Base-by-base conservation (phyloP, 495 filamentous ascomycete species). In the Talaromyces proteolyticus region DNA sequence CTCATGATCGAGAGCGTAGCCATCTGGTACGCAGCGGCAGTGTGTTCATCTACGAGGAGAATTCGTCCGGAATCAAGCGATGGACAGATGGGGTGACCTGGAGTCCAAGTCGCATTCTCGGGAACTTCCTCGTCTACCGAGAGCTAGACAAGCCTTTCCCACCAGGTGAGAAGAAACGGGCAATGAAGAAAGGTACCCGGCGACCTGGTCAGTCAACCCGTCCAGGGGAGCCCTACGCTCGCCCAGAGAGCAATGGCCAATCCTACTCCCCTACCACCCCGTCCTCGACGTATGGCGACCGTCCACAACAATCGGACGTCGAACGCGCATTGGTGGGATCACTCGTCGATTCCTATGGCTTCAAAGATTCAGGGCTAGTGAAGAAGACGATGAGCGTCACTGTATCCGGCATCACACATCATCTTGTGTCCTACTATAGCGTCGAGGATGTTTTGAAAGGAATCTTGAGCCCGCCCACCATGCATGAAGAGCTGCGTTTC, bases 61-160 rank as follows among this genome's bases (percentile, higher is more conserved):
- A 86, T 49, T 82, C 86, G 1, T 92, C 90, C 1, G 88, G 87
- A 2, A 94, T 96, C 66, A 94, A 92, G 68, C 78, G 91, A 37
- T 96, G 91, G 91, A 96, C 91, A 0, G 91, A 96, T 62, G 89
- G 90, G 2, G 77, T 88, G 11, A 81, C 81, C 16, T 96, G 91
- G 91, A 92, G 87, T 57, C 90, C 91, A 0, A 94, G 90, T 62
- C 84, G 91, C 14, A 91, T 95, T 26, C 68, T 93, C 40, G 86
- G 84, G 39, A 95, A 95, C 57, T 94, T 90, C 57, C 78, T 96
- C 24, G 78, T 96, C 53, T 96, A 96, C 62, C 85, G 91, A 18
- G 88, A 96, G 59, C 73, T 94, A 26, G 81, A 89, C 47, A 84
- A 86, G 50, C 83, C 85, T 0, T 91, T 92, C 55, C 83, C 86